phyloP scores from a whole-genome alignment of 495 filamentous ascomycete genomes.

The Hypomontagnella monticulosa region DNA sequence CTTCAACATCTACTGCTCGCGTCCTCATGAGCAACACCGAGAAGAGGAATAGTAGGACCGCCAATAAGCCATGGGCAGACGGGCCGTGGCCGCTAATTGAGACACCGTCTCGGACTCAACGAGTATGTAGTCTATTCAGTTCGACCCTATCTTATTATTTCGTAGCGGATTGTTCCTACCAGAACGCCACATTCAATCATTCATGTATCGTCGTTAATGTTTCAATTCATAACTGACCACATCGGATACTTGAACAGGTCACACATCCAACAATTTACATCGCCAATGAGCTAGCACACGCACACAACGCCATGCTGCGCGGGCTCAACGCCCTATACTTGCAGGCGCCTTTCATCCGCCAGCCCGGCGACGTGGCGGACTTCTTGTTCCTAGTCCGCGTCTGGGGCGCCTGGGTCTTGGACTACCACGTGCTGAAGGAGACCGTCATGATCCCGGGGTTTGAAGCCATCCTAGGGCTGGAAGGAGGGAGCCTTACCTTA shows the following conservation, averaged over 20 bases:
- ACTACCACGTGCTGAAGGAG: slow-evolving; percentile 49
- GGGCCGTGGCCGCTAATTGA: slow-evolving; percentile 49
- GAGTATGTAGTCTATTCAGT: slow-evolving; percentile 22
- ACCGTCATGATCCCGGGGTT: slow-evolving; percentile 46
- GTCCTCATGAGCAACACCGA: not conserved
- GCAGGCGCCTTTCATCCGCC: slow-evolving; percentile 54
- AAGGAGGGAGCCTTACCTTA: slow-evolving; percentile 24
- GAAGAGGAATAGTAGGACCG: not conserved
- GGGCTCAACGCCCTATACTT: slow-evolving; percentile 60
- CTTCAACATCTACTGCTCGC: not conserved
- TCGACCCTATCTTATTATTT: not conserved
- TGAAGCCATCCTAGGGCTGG: slow-evolving; percentile 40
- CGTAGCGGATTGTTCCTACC: not conserved
- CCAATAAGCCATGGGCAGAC: slow-evolving; percentile 48
- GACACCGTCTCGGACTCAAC: slow-evolving; percentile 37
- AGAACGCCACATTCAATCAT: not conserved
- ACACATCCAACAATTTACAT: slow-evolving; percentile 42
- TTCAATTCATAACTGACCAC: not conserved
- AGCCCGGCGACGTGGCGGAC: slow-evolving; percentile 48
- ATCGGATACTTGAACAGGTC: slow-evolving; percentile 15
- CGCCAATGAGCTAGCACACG: slow-evolving; percentile 55
- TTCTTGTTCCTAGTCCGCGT: slow-evolving; percentile 50
- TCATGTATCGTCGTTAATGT: no score
- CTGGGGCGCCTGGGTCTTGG: slow-evolving; percentile 45
- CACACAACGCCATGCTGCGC: slow-evolving; percentile 61